phyloP scores from a whole-genome alignment of 139 green algal genomes.

The Limnomonas spitsbergensis region DNA sequence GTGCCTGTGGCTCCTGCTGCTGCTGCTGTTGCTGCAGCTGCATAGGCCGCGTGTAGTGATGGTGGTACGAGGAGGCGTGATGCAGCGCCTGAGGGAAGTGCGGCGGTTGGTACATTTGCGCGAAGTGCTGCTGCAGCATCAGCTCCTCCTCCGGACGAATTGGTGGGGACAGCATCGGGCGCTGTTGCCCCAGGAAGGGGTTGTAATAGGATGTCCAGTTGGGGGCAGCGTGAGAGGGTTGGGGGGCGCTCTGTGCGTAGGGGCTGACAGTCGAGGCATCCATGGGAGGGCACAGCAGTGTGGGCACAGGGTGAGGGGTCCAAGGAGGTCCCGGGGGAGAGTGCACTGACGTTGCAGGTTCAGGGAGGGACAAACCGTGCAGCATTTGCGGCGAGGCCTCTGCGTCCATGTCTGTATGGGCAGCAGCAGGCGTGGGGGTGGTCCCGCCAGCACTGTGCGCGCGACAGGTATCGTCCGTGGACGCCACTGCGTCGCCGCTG shows the following conservation, averaged over 20 bases:
- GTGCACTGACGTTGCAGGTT: background rate
- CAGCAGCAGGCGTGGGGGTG: background rate
- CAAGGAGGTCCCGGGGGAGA: background rate
- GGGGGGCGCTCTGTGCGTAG: background rate
- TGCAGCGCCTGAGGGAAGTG: background rate
- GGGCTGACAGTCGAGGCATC: background rate
- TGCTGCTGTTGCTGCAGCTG: background rate
- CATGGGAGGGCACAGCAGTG: background rate
- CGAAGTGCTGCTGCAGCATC: conserved; percentile 6
- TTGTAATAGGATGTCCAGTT: background rate
- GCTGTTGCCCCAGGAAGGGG: background rate
- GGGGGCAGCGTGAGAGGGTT: background rate
- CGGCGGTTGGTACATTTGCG: background rate
- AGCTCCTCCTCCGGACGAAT: background rate
- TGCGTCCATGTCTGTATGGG: background rate
- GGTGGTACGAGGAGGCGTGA: background rate
- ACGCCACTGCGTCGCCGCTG: background rate
- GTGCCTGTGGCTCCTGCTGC: background rate
- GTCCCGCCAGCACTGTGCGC: background rate
- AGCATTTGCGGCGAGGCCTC: background rate
- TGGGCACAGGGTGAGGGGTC: background rate
- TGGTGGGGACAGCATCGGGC: background rate
- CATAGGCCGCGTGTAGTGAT: background rate
- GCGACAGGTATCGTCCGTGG: background rate
- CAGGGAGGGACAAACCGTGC: background rate